Percentiles rank a stretch among this genome's conserved stretches.
These are phyloP conservation scores for Elymus sibiricus DNA, from an alignment of 176 grass and related monocot species.

Conservation along the genomic window DNA sequence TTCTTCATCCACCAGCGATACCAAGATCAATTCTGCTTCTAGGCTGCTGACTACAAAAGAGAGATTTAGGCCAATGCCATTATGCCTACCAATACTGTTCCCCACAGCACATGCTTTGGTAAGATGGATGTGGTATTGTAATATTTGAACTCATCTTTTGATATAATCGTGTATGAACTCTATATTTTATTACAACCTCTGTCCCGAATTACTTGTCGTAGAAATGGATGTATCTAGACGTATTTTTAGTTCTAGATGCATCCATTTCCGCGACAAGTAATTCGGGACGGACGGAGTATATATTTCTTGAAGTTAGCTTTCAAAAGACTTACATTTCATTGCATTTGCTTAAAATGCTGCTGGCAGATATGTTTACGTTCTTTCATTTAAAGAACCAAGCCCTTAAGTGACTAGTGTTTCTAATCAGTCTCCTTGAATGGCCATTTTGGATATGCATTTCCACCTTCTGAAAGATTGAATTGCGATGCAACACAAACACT, in stretches of 20 bases:
- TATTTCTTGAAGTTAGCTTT: background rate
- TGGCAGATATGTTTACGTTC: slow-evolving; percentile 19
- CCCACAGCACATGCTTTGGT: slow-evolving; percentile 89
- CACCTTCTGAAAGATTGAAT: slow-evolving; percentile 12
- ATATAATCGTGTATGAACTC: too few species aligned
- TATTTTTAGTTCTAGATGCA: too few species aligned
- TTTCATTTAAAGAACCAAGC: slow-evolving; percentile 11
- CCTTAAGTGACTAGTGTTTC: slow-evolving; percentile 4
- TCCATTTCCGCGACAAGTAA: too few species aligned
- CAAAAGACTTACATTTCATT: background rate
- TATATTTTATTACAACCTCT: background rate
- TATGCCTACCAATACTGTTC: slow-evolving; percentile 81
- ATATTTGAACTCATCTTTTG: slow-evolving; percentile 4
- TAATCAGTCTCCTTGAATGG: slow-evolving; percentile 24
- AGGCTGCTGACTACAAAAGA: slow-evolving; percentile 61
- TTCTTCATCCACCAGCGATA: slow-evolving; percentile 48
- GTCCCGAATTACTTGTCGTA: too few species aligned
- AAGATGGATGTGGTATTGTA: slow-evolving; percentile 29
- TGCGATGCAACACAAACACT: background rate
- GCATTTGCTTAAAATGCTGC: slow-evolving; percentile 5
- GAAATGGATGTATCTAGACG: too few species aligned
- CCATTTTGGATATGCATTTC: background rate
- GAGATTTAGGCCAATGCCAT: slow-evolving; percentile 85
- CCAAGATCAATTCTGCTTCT: slow-evolving; percentile 51
- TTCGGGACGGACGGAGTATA: background rate